Base-by-base conservation (phyloP, 495 filamentous ascomycete genomes). In the Penicillium verhagenii region DNA sequence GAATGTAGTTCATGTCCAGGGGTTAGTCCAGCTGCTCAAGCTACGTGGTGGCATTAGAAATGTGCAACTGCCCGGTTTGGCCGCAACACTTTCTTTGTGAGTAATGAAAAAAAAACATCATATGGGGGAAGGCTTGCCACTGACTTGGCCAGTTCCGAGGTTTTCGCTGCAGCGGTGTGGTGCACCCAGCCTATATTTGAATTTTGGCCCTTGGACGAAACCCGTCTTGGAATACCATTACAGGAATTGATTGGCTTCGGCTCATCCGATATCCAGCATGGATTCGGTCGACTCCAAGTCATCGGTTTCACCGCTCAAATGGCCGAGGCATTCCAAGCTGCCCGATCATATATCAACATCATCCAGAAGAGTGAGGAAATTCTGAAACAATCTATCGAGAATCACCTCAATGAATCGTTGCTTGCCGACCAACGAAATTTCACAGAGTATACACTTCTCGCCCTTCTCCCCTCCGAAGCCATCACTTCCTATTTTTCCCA, bases 391-490 rank as follows among this genome's bases (percentile, higher is more conserved):
- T 13, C 13, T 16, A 43, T n/a, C 66, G 8, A 43, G 1, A 29
- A 25, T 31, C 47, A 47, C 6, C 43, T 44, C 3, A 67, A 74
- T 42, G 28, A 55, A 24, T 58, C 64, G 16, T 42, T 73, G 2
- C 52, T 77, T 11, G 53, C 64, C 19, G 74, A 77, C 47, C 70
- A 70, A 31, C 68, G 74, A 25, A 77, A 76, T 42, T 46, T 72
- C 1, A 60, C 68, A 16, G 67, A 75, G 38, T 61, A 72, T 42
- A 65, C 47, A 21, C 57, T 72, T 11, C 54, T 74, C 28, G 64
- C 55, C 8, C 44, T 77, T 4, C 60, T 64, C n/a, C 51, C 70
- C 8, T 63, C 63, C 16, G 42, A 46, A 11, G 54, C 66, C 16
- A 43, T 71, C 11, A 20, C 49, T 9, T 16, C 48, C 26, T 52